Base-by-base conservation (phyloP, 1,139 yeast genomes). In the Eremothecium cymbalariae region DNA sequence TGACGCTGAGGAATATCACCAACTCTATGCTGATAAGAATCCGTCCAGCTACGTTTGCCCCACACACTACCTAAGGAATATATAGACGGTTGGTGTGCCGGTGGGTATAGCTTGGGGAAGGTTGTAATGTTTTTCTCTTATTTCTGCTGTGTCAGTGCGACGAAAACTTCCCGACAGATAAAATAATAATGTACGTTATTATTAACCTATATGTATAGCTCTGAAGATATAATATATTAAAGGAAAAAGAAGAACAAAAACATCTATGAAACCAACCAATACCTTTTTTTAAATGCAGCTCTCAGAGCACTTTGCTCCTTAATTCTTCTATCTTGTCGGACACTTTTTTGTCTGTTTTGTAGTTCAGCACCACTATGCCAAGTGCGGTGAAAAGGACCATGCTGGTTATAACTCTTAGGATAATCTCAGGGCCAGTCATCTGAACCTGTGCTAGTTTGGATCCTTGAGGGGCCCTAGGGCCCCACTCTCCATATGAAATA, bases 1-100 rank as follows among this genome's bases (percentile, higher is more conserved):
- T 64, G 95, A 88, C 53, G 97, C 97, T 13, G 98, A 90, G 60
- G 86, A 77, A 25, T 90, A 88, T 57, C 97, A 90, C 57, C 97
- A 90, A 55, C 54, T 70, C 42, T 90, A 90, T 57, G 66, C 88
- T 51, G 67, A 68, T 37, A 77, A 74, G 52, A 85, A 88, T 55
- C 94, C 95, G 1, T 62, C 64, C 4, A 96, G 96, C 3, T 83
- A 85, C 60, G 83, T 80, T 41, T 88, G 97, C 57, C 93, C 95
- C 16, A 76, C 88, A 4, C 97, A 88, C 55, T 85, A 70, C 43
- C 53, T 80, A 33, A 73, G 94, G 50, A 57, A 62, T 21, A 37
- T 59, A 28, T 57, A 41, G 44, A 7, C 7, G 3, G 57, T 65
- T 6, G 32, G 8, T 36, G 21, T 32, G 15, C n/a, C n/a, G n/a